Base-by-base conservation (phyloP, 805 yeast genomes). In the Spathaspora sp. region DNA sequence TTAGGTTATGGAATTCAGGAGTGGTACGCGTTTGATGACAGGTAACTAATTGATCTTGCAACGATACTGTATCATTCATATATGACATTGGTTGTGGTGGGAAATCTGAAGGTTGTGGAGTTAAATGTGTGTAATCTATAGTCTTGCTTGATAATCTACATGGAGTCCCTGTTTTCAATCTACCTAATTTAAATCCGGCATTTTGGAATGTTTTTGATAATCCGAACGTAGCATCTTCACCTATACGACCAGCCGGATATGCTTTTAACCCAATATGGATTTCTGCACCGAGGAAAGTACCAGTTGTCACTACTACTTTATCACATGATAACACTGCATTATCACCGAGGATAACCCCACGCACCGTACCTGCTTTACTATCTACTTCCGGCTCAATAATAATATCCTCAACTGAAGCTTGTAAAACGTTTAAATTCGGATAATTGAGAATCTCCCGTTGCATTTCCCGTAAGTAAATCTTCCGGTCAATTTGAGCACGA, bases 141-240 rank as follows among this genome's bases (percentile, higher is more conserved):
- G 93, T 79, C 49, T 78, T 77, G 1, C 84, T 77, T 45, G 87
- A 85, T 23, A 94, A 70, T 52, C 99, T 76, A 2, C 98, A 96
- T 0, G 99, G 99, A 0, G 99, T 94, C 0, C 99, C 99, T 0
- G 99, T 94, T 63, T 94, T 94, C 58, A 94, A 74, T 51, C 99
- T 76, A 0, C 98, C 98, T 49, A 94, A 70, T 54, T 81, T 73
- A 65, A 94, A 93, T 0, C 96, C 96, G 1, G 88, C 86, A 2
- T 82, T 82, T 26, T 73, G 69, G 42, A 94, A 77, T 1, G 98
- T 91, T 45, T 82, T 75, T 35, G 96, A 86, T 20, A 94, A 78
- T 1, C 98, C 98, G 68, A 83, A 87, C 0, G 97, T 89, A 2
- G 98, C 94, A 18, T 77, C 81, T 69, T 94, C 99, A 3, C 96